phyloP scores from a whole-genome alignment of 257 asterid species.

The Ocimum tenuiflorum region DNA sequence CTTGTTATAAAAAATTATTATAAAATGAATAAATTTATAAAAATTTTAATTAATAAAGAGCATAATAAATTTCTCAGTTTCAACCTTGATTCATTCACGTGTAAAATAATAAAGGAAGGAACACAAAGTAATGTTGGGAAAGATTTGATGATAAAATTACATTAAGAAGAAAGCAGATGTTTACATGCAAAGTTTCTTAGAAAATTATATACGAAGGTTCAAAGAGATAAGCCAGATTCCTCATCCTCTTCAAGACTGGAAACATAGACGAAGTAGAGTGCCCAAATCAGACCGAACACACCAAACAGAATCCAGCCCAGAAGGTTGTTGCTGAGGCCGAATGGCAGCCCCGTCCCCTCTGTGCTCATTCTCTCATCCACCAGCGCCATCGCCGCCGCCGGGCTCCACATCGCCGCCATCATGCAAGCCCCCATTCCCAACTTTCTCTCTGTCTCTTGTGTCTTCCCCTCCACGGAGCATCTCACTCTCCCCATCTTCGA shows the following conservation, averaged over 20 bases:
- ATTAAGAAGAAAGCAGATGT: no score
- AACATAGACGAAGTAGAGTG: conserved; percentile 52
- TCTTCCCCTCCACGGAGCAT: conserved; percentile 56
- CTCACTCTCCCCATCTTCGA: conserved; percentile 54
- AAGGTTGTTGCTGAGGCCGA: conserved; percentile 85
- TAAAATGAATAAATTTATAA: no score
- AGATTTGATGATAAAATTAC: no score
- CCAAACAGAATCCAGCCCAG: conserved; percentile 77
- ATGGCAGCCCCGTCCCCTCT: conserved; percentile 91
- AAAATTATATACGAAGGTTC: no score
- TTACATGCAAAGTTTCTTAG: no score
- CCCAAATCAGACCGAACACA: conserved; percentile 77
- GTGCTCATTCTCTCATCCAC: conserved; percentile 98
- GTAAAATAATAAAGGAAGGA: no score
- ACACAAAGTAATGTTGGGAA: no score
- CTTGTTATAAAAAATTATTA: no score
- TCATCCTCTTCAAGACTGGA: conserved; percentile 77
- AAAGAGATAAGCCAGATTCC: conserved; percentile 87
- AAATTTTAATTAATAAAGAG: no score
- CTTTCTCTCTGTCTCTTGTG: conserved; percentile 34
- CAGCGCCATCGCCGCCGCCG: conserved; percentile 68
- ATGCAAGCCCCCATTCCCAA: conserved; percentile 55
- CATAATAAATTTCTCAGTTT: no score
- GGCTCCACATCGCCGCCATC: conserved; percentile 55
- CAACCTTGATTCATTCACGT: no score